Percentiles rank a stretch among this genome's conserved stretches.
These are phyloP conservation scores for Raphanus hybrid DNA, from an alignment of 441 rosid genomes.

Conservation along the genomic window DNA sequence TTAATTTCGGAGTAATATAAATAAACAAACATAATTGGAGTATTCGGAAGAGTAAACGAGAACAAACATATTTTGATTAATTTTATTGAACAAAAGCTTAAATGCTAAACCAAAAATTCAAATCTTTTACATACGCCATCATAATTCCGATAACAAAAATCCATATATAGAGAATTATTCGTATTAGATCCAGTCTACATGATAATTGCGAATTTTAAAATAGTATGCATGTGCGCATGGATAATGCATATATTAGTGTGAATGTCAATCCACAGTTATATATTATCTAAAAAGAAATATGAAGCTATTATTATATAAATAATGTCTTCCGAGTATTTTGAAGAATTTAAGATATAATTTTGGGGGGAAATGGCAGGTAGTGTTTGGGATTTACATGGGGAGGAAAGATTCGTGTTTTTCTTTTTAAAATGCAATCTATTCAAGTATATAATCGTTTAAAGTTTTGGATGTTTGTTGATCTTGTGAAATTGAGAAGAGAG, in stretches of 20 bases:
- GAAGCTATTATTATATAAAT: not conserved
- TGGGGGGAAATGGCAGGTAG: not conserved
- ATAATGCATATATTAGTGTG: not conserved
- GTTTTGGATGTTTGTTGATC: slow-evolving; percentile 35
- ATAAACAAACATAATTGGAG: no score
- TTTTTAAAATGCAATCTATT: not conserved
- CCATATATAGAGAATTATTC: not conserved
- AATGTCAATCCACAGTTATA: slow-evolving; percentile 9
- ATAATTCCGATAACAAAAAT: not conserved
- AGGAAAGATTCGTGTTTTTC: slow-evolving; percentile 40
- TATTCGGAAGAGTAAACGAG: no score
- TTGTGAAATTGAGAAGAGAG: slow-evolving; percentile 35
- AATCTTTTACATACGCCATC: not conserved
- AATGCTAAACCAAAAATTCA: not conserved
- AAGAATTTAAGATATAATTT: not conserved
- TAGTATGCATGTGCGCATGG: not conserved
- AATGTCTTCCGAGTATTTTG: not conserved
- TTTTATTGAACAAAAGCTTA: not conserved
- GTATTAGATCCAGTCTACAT: slow-evolving; percentile 3
- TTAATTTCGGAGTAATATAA: no score
- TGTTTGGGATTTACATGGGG: slow-evolving; percentile 40
- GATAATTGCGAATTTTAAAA: not conserved
- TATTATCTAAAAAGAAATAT: slow-evolving; percentile 16
- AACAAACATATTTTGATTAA: no score
- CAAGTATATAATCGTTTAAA: not conserved